Base-by-base conservation (phyloP, 768 basidiomycete genomes). In the Dacryopinax primogenitus region DNA sequence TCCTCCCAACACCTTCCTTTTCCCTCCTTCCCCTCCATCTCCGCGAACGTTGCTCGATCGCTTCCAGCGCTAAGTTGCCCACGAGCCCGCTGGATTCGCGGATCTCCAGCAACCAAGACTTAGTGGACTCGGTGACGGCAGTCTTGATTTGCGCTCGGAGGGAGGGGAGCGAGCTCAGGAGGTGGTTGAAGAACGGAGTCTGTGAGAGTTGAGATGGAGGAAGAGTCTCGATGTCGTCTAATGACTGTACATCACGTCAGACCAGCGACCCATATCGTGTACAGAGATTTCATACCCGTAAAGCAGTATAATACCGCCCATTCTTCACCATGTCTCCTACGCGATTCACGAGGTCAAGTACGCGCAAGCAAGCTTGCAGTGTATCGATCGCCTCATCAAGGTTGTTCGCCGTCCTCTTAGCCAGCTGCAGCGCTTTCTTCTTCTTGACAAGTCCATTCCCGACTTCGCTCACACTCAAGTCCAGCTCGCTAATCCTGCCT, bases 311-410 rank as follows among this genome's bases (percentile, higher is more conserved):
- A 76, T 92, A 97, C 78, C 88, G 93, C 64, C 90, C 89, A 70
- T 93, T 86, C 71, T 84, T 83, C 71, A 99, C 88, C 86, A 98
- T 92, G 73, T 91, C 85, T 34, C 90, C 86, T 62, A 98, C 92
- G 45, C 92, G 85, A 74, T 92, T 84, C 15, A 96, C 87, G 66
- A 96, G 86, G 73, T 99, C 96, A 68, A 99, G 78, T 3, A 98
- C 85, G 66, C 92, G 85, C 66, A 99, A 77, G 72, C 90, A 95
- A 15, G 91, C 88, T 75, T 98, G 94, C 13, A 98, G 77, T 7
- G 91, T 90, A 73, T 98, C 96, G 69, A 99, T 93, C 16, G 91
- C 91, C 75, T 97, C 93, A 75, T 99, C 96, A 44, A 99, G 80
- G 75, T 98, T 94, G 11, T 87, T 83, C 2, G 92, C 92, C 0